phyloP scores from a whole-genome alignment of 139 green algal genomes.

The Volvox africanus region DNA sequence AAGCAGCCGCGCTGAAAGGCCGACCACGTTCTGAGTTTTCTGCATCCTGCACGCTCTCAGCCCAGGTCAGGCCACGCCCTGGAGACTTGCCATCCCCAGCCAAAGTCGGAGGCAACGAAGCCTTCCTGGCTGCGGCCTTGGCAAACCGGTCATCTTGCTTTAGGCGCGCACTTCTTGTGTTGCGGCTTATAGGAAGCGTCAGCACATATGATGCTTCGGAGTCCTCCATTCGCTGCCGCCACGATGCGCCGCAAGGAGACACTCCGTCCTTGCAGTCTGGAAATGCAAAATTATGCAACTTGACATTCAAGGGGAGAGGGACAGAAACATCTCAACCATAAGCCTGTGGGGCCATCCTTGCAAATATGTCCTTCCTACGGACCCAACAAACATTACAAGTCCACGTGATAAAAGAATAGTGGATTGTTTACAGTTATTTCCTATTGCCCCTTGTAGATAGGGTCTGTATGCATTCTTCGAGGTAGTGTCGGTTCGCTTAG shows the following conservation, averaged over 20 bases:
- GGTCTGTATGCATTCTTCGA: slow-evolving; percentile 1
- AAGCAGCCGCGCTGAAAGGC: slow-evolving; percentile 1
- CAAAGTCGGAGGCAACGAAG: background rate
- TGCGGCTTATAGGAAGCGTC: background rate
- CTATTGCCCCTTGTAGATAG: background rate
- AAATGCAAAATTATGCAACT: background rate
- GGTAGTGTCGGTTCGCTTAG: background rate
- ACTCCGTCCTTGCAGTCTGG: background rate
- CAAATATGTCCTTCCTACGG: no score
- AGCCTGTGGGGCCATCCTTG: no score
- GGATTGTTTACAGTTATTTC: background rate
- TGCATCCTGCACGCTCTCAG: background rate
- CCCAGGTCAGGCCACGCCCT: background rate
- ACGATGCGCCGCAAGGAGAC: background rate
- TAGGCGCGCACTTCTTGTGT: background rate
- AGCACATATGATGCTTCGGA: background rate
- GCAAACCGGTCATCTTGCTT: background rate
- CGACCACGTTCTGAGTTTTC: background rate
- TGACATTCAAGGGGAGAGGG: background rate
- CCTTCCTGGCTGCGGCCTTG: background rate
- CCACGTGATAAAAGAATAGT: no score
- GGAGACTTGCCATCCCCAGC: background rate
- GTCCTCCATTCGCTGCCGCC: background rate
- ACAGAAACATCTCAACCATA: background rate
- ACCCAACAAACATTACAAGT: no score